phyloP scores from a whole-genome alignment of 495 filamentous ascomycete species.

The Aspergillus avenaceus region DNA sequence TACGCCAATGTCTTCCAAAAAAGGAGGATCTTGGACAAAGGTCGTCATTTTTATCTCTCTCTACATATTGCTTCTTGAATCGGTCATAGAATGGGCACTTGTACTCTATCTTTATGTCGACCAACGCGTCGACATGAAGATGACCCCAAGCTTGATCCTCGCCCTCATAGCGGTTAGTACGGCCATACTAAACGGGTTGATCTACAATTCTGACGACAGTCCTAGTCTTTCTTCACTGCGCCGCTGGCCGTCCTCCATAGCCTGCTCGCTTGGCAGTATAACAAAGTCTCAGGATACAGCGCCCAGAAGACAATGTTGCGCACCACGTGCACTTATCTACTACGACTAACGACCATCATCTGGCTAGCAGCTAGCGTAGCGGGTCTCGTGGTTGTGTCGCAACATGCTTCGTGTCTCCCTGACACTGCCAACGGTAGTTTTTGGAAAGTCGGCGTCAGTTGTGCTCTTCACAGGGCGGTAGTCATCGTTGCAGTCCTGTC shows the following conservation, averaged over 20 bases:
- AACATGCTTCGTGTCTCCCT: constrained; percentile 35
- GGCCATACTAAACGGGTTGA: neutral
- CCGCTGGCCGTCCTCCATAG: constrained; percentile 39
- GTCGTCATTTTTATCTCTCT: constrained; percentile 40
- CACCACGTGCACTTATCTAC: constrained; percentile 36
- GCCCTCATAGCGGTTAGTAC: constrained; percentile 33
- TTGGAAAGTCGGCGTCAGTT: constrained; percentile 40
- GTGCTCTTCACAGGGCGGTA: constrained; percentile 34
- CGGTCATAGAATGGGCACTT: constrained; percentile 33
- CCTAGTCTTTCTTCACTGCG: constrained; percentile 36
- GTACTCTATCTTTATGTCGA: constrained; percentile 39
- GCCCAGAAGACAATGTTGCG: constrained; percentile 32
- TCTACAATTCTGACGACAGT: constrained; percentile 3
- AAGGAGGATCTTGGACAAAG: constrained; percentile 37
- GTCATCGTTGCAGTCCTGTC: constrained; percentile 35
- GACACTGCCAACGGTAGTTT: constrained; percentile 22
- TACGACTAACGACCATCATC: constrained; percentile 31
- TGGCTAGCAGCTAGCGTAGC: constrained; percentile 41
- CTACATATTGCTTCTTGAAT: constrained; percentile 37
- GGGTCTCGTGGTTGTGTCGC: constrained; percentile 39
- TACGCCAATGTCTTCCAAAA: constrained; percentile 16
- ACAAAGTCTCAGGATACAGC: constrained; percentile 33
- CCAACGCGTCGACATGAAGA: constrained; percentile 34
- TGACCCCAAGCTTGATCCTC: constrained; percentile 40
- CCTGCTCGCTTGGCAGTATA: constrained; percentile 43